A percentile compares a stretch with the other conserved stretches of the same genome.
phyloP scores from a whole-genome alignment of 768 basidiomycete species.

The Agaricus blazei region DNA sequence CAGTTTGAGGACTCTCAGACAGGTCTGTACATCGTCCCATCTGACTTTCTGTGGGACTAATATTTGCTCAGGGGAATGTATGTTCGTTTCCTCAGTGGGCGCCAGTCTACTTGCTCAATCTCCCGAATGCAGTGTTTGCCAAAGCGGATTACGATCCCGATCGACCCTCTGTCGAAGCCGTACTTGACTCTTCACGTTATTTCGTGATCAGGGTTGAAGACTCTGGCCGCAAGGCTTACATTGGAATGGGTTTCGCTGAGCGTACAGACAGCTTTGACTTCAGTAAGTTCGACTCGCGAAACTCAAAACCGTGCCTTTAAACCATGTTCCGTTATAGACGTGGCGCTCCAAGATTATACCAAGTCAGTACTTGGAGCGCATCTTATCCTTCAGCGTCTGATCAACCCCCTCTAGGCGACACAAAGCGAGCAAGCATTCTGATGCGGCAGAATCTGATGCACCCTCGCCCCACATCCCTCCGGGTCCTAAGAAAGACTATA shows the following conservation, averaged over 20 bases:
- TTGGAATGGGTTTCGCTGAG: conserved; percentile 91
- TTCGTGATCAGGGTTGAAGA: conserved; percentile 93
- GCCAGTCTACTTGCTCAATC: neutral
- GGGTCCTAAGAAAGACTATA: conserved; percentile 91
- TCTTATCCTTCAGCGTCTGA: neutral
- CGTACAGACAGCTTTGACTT: conserved; percentile 89
- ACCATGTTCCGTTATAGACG: conserved; percentile 41
- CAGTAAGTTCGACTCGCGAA: conserved; percentile 46
- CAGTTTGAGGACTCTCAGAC: conserved; percentile 78
- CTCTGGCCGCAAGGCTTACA: conserved; percentile 80
- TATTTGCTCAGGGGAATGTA: conserved; percentile 54
- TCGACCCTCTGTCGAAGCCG: conserved; percentile 88
- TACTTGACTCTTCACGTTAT: conserved; percentile 91
- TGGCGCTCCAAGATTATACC: conserved; percentile 81
- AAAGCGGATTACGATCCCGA: conserved; percentile 74
- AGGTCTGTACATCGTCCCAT: conserved; percentile 44
- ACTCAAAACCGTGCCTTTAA: neutral
- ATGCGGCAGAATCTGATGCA: conserved; percentile 32
- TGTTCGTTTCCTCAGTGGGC: conserved; percentile 15
- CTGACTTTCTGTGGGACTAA: neutral
- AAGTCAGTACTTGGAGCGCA: conserved; percentile 42
- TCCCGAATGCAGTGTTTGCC: conserved; percentile 65
- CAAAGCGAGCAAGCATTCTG: conserved; percentile 58
- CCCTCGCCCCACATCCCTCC: conserved; percentile 66
- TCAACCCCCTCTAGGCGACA: conserved; percentile 40